phyloP scores from a whole-genome alignment of 2,329 filamentous ascomycete species.

The Phialemoniopsis sp. region DNA sequence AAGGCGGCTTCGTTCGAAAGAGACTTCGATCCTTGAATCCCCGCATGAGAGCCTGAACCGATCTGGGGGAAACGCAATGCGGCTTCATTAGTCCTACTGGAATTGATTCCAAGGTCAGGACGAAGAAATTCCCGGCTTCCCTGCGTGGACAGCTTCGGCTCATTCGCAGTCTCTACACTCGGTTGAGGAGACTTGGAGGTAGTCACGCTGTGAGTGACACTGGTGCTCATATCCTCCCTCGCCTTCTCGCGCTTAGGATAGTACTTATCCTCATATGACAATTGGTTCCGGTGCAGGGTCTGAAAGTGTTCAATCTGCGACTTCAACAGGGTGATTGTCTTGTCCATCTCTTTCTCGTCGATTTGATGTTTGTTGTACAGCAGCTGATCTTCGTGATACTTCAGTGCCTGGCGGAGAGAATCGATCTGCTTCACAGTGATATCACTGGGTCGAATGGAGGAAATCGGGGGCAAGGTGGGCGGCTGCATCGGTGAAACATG shows the following conservation, averaged over 20 bases:
- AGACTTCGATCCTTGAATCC: conserved; percentile 15
- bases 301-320: conserved; percentile 38
- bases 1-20: conserved; percentile 42
- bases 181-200: conserved; percentile 4
- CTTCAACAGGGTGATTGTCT: conserved; percentile 36
- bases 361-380: conserved; percentile 60
- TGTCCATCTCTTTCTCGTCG: conserved; percentile 48
- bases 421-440: conserved; percentile 56
- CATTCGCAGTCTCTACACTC: conserved; percentile 8
- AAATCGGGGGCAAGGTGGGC: conserved; percentile 37
- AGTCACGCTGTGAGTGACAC: neutral
- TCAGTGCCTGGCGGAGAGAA: conserved; percentile 46
- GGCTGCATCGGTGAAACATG: conserved; percentile 46
- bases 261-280: conserved; percentile 37
- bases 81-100: conserved; percentile 11
- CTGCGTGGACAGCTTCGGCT: conserved; percentile 7
- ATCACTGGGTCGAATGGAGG: conserved; percentile 58
- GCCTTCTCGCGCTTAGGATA: conserved; percentile 30
- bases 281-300: conserved; percentile 35
- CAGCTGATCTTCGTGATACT: conserved; percentile 53
- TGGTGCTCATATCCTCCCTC: conserved; percentile 8
- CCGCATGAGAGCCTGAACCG: conserved; percentile 11
- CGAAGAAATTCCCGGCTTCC: conserved; percentile 10
- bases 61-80: conserved; percentile 20
- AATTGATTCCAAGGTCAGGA: conserved; percentile 5